Evolutionary conservation across 1,284 basidiomycete genomes (phyloP).

Genomic region (Termitomyces sp.): DNA sequence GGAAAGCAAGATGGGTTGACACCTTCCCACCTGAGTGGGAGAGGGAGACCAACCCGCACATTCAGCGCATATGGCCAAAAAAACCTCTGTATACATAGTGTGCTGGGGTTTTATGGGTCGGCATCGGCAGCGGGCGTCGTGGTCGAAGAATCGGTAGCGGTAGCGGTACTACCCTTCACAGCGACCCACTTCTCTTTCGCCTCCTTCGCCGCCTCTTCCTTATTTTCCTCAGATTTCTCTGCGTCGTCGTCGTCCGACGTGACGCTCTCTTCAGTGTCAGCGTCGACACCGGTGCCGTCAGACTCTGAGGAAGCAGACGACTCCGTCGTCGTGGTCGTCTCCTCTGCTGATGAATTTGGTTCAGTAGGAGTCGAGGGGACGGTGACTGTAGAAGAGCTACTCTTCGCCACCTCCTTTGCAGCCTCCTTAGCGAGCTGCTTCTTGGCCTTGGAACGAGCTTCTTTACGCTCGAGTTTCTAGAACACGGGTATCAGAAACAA

Average conservation of each 20-base stretch:
- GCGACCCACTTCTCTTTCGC: constrained; percentile 72
- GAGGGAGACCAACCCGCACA: constrained; percentile 1
- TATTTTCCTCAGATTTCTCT: constrained; percentile 30
- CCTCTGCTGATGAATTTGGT: constrained; percentile 26
- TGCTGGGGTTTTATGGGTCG: constrained; percentile 14
- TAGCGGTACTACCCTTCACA: constrained; percentile 34
- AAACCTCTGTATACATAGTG: constrained; percentile 6
- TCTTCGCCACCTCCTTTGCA: constrained; percentile 27
- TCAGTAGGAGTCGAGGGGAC: constrained; percentile 28
- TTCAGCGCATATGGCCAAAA: constrained; percentile 4
- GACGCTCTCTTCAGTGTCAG: constrained; percentile 67
- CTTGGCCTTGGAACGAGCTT: constrained; percentile 49
- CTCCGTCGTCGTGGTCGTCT: constrained; percentile 23
- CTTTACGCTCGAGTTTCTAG: constrained; percentile 54
- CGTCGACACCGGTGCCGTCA: constrained; percentile 57
- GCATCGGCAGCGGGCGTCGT: constrained; percentile 14
- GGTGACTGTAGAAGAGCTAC: constrained; percentile 30
- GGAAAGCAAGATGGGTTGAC: constrained; percentile 5
- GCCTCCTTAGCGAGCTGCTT: constrained; percentile 39
- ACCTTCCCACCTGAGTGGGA: background rate
- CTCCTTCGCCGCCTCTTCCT: constrained; percentile 41
- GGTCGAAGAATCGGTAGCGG: constrained; percentile 16
- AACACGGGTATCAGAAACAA: constrained; percentile 2
- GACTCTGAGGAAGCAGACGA: constrained; percentile 40
- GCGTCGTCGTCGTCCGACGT: constrained; percentile 66